Base-by-base conservation (phyloP, 768 basidiomycete species). In the Candolleomyces efflorescens region DNA sequence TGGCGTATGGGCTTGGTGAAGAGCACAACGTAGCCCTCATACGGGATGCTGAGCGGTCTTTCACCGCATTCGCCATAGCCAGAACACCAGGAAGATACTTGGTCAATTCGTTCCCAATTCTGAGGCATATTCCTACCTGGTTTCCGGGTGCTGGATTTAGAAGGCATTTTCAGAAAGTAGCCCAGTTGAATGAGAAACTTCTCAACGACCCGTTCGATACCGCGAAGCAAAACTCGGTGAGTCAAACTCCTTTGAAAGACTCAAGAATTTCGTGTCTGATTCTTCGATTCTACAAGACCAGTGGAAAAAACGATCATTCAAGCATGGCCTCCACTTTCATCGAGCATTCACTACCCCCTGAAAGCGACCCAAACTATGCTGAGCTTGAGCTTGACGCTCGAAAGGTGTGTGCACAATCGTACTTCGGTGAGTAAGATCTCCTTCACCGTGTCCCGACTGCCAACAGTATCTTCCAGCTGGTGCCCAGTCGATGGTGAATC, bases 1-100 rank as follows among this genome's bases (percentile, higher is more conserved):
- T 67, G 13, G 64, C 65, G 3, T 75, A 74, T 52, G 74, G 74
- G 3, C 57, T 71, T n/a, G 46, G 67, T 13, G 58, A 70, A 5
- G 59, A 63, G 9, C 60, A 67, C 12, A 59, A 74, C 53, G 69
- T 73, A 54, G 66, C 65, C 0, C 64, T 69, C 41, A 59, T 76
- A 12, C 52, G 51, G 1, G 22, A 23, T 1, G 17, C 49, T 9
- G 60, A 55, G 24, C 51, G 15, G 5, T 22, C 37, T 15, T 5
- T 58, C 12, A 26, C 32, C 2, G 56, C 15, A n/a, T 37, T 54
- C 3, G 46, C 22, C 2, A 56, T 50, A 15, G 43, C 48, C 10
- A 43, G 27, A 12, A 38, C 22, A 10, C 48, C 54, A 9, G 59
- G 54, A 27, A 24, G 18, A 24, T 51, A 18, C 22, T 41, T 59